phyloP scores from a whole-genome alignment of 2,329 filamentous ascomycete genomes.

The Botryotinia convoluta region DNA sequence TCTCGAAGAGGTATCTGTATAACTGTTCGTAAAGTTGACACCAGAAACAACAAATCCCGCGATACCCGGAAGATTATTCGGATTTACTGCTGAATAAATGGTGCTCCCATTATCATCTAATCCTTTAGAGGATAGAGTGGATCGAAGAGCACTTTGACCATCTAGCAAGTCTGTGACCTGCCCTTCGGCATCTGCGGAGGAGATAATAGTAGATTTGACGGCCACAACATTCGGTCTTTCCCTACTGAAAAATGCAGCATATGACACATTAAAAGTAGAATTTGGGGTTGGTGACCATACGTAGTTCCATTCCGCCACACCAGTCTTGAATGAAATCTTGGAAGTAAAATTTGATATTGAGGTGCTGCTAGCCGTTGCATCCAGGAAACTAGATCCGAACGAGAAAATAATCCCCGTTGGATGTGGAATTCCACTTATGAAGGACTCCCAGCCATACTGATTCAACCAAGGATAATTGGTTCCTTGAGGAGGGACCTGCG shows the following conservation, averaged over 20 bases:
- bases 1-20: constrained; percentile 40
- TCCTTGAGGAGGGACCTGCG: constrained; percentile 46
- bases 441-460: constrained; percentile 67
- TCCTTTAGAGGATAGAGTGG: constrained; percentile 56
- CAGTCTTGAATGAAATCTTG: constrained; percentile 61
- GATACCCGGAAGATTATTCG: constrained; percentile 58
- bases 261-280: constrained; percentile 56
- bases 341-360: constrained; percentile 61
- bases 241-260: constrained; percentile 54
- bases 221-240: constrained; percentile 38
- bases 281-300: constrained; percentile 58
- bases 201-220: constrained; percentile 57
- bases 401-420: constrained; percentile 61
- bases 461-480: constrained; percentile 67
- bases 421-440: constrained; percentile 69
- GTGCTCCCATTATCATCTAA: constrained; percentile 48
- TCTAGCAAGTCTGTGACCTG: constrained; percentile 66
- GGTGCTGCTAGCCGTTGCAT: constrained; percentile 56
- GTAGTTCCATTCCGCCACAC: constrained; percentile 62
- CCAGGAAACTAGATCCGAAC: constrained; percentile 53
- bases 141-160: constrained; percentile 64
- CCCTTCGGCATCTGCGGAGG: constrained; percentile 51
- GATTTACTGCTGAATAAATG: constrained; percentile 65
- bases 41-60: constrained; percentile 59
- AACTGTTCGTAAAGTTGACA: constrained; percentile 40